phyloP scores from a whole-genome alignment of 768 basidiomycete species.

The Serendipita indica region DNA sequence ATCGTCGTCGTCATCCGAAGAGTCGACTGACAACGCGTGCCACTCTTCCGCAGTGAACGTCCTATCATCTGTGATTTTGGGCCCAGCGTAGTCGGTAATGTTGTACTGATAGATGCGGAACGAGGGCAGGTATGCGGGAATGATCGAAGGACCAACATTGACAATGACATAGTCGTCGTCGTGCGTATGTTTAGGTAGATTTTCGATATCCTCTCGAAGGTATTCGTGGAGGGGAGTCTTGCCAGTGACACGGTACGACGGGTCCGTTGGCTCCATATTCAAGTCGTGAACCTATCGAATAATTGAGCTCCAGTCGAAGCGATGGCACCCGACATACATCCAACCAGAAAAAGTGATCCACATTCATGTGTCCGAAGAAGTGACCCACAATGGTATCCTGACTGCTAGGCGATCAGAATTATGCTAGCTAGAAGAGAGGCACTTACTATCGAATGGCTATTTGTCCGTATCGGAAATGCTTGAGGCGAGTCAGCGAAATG shows the following conservation, averaged over 20 bases:
- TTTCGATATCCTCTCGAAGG: constrained; percentile 49
- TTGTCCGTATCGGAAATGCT: not conserved
- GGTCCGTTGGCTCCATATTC: constrained; percentile 1
- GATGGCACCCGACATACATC: not conserved
- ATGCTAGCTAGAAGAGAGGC: constrained; percentile 1
- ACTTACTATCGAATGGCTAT: constrained; percentile 1
- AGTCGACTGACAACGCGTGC: not conserved
- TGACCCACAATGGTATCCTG: constrained; percentile 83
- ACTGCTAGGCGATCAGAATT: constrained; percentile 24
- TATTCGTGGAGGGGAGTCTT: constrained; percentile 35
- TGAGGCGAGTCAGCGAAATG: not conserved
- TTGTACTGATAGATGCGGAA: constrained; percentile 78
- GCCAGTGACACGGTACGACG: not conserved
- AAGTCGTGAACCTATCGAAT: constrained; percentile 5
- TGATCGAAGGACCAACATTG: constrained; percentile 67
- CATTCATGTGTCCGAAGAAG: constrained; percentile 79
- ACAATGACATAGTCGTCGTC: constrained; percentile 57
- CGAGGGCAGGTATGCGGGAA: constrained; percentile 77
- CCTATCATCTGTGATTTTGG: not conserved
- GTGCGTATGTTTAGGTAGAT: constrained; percentile 42
- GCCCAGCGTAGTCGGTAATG: constrained; percentile 30
- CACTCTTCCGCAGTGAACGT: not conserved
- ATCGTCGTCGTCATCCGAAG: constrained; percentile 13
- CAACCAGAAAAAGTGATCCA: constrained; percentile 40
- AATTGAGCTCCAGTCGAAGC: not conserved